A percentile compares a stretch with the other conserved stretches of the same genome.
These are phyloP conservation scores for Phyllosticta ampelicida DNA, from an alignment of 2,329 filamentous ascomycete species.

Conservation along the genomic window DNA sequence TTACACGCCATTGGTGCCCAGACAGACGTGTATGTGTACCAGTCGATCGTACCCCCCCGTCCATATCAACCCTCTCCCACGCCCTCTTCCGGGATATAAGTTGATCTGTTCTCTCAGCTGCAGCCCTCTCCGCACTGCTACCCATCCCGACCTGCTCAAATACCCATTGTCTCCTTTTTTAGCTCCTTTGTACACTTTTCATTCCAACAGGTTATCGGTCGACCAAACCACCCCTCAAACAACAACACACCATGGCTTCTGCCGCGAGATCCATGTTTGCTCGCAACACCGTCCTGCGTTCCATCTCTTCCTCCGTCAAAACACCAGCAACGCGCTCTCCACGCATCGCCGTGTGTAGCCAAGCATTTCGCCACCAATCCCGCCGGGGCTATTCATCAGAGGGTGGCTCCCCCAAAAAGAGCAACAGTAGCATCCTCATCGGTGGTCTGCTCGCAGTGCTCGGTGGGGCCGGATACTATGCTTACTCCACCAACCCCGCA, in stretches of 20 bases:
- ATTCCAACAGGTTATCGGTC: not conserved
- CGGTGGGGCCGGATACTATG: slow-evolving; percentile 56
- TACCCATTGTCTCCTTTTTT: not conserved
- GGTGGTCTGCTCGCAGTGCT: slow-evolving; percentile 48
- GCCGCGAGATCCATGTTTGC: slow-evolving; percentile 7
- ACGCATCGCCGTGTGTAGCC: slow-evolving; percentile 36
- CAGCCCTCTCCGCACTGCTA: not conserved
- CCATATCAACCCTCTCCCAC: not conserved
- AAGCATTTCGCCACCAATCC: slow-evolving; percentile 53
- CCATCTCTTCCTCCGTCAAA: slow-evolving; percentile 37
- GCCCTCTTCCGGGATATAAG: not conserved
- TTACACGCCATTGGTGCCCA: not conserved
- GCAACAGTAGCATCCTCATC: slow-evolving; percentile 43
- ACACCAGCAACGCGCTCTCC: slow-evolving; percentile 37
- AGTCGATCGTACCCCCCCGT: not conserved
- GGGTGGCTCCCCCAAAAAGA: slow-evolving; percentile 16
- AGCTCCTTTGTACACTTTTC: not conserved
- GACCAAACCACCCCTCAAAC: not conserved
- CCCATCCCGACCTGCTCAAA: not conserved
- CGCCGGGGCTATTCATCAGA: slow-evolving; percentile 62
- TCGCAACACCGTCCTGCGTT: slow-evolving; percentile 25
- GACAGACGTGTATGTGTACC: not conserved
- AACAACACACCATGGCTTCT: slow-evolving; percentile 5
- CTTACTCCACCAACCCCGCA: slow-evolving; percentile 36
- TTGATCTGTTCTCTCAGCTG: not conserved